A percentile compares a stretch with the other conserved stretches of the same genome.
Conservation (phyloP, 768 basidiomycete species). For the Rhizopogon vulgaris region DNA sequence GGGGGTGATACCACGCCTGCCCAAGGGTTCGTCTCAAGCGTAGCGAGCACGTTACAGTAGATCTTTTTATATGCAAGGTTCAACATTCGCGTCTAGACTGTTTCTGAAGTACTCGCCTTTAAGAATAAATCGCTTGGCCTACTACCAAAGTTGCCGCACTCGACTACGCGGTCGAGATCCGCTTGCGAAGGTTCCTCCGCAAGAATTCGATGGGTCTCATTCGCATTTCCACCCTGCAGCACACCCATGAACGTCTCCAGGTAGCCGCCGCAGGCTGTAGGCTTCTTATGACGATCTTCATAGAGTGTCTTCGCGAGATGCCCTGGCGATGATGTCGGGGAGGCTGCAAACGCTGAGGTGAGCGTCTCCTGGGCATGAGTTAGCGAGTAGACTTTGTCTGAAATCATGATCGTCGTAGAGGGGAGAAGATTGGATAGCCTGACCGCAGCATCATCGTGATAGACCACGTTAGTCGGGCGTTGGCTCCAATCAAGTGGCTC, state of each 20-base stretch:
- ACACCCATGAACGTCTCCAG: slow-evolving; percentile 13
- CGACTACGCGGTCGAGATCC: slow-evolving; percentile 40
- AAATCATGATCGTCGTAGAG: slow-evolving; percentile 16
- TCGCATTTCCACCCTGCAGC: slow-evolving; percentile 13
- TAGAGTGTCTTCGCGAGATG: slow-evolving; percentile 37
- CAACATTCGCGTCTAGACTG: neutral
- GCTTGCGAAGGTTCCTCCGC: slow-evolving; percentile 25
- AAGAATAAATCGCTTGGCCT: slow-evolving; percentile 57
- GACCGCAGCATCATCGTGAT: neutral
- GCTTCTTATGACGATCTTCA: slow-evolving; percentile 24
- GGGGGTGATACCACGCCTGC: slow-evolving; percentile 56
- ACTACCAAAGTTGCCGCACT: slow-evolving; percentile 47
- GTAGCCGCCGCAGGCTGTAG: slow-evolving; percentile 13
- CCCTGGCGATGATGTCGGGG: slow-evolving; percentile 29
- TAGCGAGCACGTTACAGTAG: slow-evolving; percentile 55
- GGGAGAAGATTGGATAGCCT: neutral
- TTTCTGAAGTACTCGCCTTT: slow-evolving; percentile 33
- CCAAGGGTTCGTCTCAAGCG: slow-evolving; percentile 48
- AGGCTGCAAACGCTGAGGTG: slow-evolving; percentile 34
- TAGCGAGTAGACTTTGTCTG: slow-evolving; percentile 27
- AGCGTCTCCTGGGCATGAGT: slow-evolving; percentile 30
- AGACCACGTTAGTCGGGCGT: too few species aligned
- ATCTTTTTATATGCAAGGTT: slow-evolving; percentile 32
- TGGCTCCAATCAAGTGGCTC: too few species aligned
- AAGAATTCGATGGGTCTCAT: slow-evolving; percentile 14